Evolutionary conservation across 331 rosid species (phyloP).

Genomic region (Spiraea crenata): DNA sequence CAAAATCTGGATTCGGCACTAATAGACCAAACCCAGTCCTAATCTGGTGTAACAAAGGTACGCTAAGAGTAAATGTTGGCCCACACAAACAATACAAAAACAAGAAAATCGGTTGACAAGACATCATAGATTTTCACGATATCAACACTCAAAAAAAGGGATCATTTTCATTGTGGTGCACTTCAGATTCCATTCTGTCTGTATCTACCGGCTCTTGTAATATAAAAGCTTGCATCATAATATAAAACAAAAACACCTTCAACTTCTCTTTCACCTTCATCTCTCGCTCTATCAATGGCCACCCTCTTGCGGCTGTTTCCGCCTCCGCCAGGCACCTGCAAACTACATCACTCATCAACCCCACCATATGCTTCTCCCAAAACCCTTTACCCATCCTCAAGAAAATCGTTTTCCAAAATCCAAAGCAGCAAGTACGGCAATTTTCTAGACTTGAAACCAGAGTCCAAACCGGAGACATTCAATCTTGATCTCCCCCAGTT

Average conservation of each 20-base stretch:
- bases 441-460: conserved; percentile 61
- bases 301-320: conserved; percentile 29
- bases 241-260: not conserved
- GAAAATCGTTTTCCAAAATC: conserved; percentile 20
- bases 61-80: too few relatives aligned
- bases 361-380: conserved; percentile 21
- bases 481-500: conserved; percentile 59
- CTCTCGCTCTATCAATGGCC: conserved; percentile 40
- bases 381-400: conserved; percentile 31
- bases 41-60: too few relatives aligned
- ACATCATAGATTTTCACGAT: not conserved
- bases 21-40: too few relatives aligned
- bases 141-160: not conserved
- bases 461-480: conserved; percentile 34
- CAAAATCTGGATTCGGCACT: too few relatives aligned
- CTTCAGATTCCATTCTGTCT: conserved; percentile 48
- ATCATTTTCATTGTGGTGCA: not conserved
- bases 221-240: too few relatives aligned
- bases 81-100: too few relatives aligned
- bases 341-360: conserved; percentile 21
- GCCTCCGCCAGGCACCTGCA: conserved; percentile 31
- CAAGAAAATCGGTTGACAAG: too few relatives aligned
- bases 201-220: not conserved
- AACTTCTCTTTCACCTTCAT: not conserved
- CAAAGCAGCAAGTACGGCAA: conserved; percentile 42